Evolutionary conservation across 176 grass and related monocot genomes (phyloP).

Genomic region (Metroxylon sagu): DNA sequence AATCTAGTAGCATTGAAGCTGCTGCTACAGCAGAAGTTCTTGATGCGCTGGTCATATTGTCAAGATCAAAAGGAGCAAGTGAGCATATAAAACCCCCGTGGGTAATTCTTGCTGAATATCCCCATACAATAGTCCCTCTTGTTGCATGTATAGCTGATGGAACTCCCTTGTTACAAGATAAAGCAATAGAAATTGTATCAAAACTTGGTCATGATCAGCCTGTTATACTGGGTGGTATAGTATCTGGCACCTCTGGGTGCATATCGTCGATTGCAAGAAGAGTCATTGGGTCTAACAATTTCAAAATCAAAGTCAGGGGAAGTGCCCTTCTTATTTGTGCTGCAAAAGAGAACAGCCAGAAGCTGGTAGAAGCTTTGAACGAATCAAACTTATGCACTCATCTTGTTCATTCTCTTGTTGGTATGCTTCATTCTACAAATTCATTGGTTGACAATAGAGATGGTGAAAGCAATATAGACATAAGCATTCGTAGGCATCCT

Average conservation of each 20-base stretch:
- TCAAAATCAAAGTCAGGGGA: conserved; percentile 86
- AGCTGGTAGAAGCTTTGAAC: conserved; percentile 62
- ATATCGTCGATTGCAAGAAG: conserved; percentile 59
- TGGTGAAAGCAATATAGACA: conserved; percentile 59
- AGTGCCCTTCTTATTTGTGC: conserved; percentile 89
- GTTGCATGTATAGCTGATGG: conserved; percentile 83
- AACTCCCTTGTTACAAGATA: conserved; percentile 82
- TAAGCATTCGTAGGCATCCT: conserved; percentile 65
- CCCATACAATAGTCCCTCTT: conserved; percentile 75
- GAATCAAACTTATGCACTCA: conserved; percentile 66
- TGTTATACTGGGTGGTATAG: conserved; percentile 69
- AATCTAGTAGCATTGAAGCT: conserved; percentile 68
- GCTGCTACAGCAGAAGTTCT: conserved; percentile 85
- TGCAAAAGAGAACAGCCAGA: conserved; percentile 65
- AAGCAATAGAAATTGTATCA: conserved; percentile 84
- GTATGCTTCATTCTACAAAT: conserved; percentile 76
- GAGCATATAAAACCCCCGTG: conserved; percentile 77
- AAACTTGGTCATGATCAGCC: conserved; percentile 76
- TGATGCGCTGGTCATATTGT: conserved; percentile 80
- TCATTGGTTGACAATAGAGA: conserved; percentile 41
- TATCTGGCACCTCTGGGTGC: conserved; percentile 74
- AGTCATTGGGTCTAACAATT: conserved; percentile 52
- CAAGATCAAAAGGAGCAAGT: conserved; percentile 68
- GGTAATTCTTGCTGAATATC: conserved; percentile 82
- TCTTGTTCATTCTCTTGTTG: conserved; percentile 73